Base-by-base conservation (phyloP, 73 alveolate genomes). In the Paraurostyla sp. region DNA sequence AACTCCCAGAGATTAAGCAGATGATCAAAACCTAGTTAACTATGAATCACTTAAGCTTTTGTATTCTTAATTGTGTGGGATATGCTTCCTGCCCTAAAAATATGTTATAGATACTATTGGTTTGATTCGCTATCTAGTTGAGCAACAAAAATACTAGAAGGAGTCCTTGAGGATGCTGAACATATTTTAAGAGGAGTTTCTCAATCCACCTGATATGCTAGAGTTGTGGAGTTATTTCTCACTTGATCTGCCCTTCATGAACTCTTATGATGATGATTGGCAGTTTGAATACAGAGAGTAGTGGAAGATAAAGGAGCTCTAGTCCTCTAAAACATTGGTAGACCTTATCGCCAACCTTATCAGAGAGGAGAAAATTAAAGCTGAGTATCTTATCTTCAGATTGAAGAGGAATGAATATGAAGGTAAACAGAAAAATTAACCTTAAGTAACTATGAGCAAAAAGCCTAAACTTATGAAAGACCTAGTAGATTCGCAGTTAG, bases 181-280 rank as follows among this genome's bases (percentile, higher is more conserved):
- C 6, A 50, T 9, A 9, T 78, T 52, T 51, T 35, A 41, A 33
- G 63, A 78, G 33, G 80, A 78, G 1, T 78, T 78, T 60, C 2
- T n/a, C 9, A 50, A 48, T 52, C 52, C 49, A 0, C 63, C 76
- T 52, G 89, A 78, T 3, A 46, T 36, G 9, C 15, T 51, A 7
- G 71, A 22, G 20, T 7, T 78, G 27, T 78, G 89, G 89, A 78
- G 52, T 51, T 36, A 18, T 3, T 78, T 51, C 40, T 38, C 35
- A 0, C 40, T 51, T 0, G 80, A 45, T 9, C 20, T 20, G 22
- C 89, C 89, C 7, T 78, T 78, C 32, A 3, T 29, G 33, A 78
- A 78, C 32, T 3, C 48, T 35, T 78, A 78, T 54, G 89, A 78
- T 23, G 89, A 78, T 9, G 89, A 78, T 38, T 78, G 89, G 89